Evolutionary conservation across 176 grass and related monocot species (phyloP).

Genomic region (Thalia dealbata): DNA sequence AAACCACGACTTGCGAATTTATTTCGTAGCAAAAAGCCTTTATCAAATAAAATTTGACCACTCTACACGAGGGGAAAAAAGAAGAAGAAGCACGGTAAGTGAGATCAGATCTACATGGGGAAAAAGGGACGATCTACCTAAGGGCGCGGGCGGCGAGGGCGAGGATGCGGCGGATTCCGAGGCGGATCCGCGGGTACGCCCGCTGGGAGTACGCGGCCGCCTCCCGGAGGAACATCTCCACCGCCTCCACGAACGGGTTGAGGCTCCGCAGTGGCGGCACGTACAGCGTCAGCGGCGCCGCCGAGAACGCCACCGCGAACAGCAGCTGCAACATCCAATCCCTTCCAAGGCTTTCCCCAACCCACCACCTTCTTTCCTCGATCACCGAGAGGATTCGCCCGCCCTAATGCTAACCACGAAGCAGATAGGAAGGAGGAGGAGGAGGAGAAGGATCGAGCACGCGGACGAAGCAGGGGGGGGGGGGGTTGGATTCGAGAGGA

Average conservation of each 20-base stretch:
- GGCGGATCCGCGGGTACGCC: constrained; percentile 3
- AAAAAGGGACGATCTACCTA: neutral
- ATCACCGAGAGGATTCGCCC: neutral
- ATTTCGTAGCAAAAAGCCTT: neutral
- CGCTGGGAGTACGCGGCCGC: neutral
- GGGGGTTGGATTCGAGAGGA: too few species aligned
- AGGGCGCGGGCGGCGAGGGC: neutral
- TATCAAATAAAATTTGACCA: neutral
- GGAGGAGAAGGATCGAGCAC: too few species aligned
- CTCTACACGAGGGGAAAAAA: neutral
- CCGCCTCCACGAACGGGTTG: constrained; percentile 3
- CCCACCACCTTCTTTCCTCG: neutral
- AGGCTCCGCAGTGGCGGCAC: constrained; percentile 13
- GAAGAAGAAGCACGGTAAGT: neutral
- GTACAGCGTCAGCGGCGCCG: constrained; percentile 15
- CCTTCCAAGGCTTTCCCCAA: neutral
- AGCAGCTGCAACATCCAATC: constrained; percentile 15
- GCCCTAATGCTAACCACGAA: neutral
- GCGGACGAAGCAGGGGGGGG: too few species aligned
- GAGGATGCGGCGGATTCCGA: constrained; percentile 2
- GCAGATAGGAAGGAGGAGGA: neutral
- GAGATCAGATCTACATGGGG: neutral
- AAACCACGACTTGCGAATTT: neutral
- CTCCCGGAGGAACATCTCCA: constrained; percentile 7
- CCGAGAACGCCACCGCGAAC: constrained; percentile 12